Evolutionary conservation across 768 basidiomycete species (phyloP).

Genomic region (Mycena belliarum): DNA sequence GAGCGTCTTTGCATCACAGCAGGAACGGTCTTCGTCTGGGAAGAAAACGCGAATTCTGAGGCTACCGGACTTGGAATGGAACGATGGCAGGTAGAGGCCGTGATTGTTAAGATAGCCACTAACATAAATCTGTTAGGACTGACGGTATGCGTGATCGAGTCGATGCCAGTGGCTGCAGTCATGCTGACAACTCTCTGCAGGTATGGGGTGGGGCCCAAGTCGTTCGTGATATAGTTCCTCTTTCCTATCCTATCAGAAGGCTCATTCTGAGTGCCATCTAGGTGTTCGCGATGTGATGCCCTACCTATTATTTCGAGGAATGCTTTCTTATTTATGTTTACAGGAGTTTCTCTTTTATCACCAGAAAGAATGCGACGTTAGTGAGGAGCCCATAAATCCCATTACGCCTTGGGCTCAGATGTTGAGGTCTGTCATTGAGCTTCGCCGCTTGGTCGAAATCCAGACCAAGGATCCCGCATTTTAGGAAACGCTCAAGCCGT

Average conservation of each 20-base stretch:
- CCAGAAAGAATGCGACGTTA: constrained; percentile 67
- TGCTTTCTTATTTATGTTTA: constrained; percentile 10
- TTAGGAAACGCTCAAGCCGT: constrained; percentile 21
- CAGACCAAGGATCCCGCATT: constrained; percentile 12
- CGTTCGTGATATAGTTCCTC: constrained; percentile 58
- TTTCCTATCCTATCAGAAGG: constrained; percentile 12
- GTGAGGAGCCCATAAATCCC: constrained; percentile 54
- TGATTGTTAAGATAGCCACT: not conserved
- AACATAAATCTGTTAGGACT: constrained; percentile 8
- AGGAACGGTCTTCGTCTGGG: constrained; percentile 87
- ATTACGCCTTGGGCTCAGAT: constrained; percentile 76
- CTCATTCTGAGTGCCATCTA: constrained; percentile 22
- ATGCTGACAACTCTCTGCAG: too few species aligned
- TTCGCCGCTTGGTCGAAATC: constrained; percentile 6
- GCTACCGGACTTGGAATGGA: constrained; percentile 85
- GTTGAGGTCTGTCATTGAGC: constrained; percentile 51
- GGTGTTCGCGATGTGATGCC: constrained; percentile 55
- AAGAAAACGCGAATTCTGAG: constrained; percentile 83
- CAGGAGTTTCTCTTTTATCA: constrained; percentile 86
- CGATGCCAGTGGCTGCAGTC: too few species aligned
- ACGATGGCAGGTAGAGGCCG: constrained; percentile 21
- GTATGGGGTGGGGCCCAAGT: constrained; percentile 87
- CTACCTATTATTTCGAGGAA: constrained; percentile 18
- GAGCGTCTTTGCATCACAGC: constrained; percentile 72
- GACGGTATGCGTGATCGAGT: too few species aligned